Evolutionary conservation across 495 filamentous ascomycete species (phyloP).

Genomic region (Hypoxylon perforatum): DNA sequence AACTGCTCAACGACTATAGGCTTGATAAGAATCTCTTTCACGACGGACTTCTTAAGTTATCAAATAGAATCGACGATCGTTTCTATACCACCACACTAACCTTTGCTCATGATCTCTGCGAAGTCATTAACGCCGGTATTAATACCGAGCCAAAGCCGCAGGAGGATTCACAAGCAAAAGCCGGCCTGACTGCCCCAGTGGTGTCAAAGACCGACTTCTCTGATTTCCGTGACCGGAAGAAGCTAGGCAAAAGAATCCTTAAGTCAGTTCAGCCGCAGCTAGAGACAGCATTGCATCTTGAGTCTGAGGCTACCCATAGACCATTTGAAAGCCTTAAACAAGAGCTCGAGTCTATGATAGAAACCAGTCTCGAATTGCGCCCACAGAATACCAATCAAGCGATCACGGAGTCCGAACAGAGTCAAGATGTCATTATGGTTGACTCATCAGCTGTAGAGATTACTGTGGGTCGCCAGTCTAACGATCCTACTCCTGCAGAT

Average conservation of each 20-base stretch:
- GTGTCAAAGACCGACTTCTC: constrained; percentile 51
- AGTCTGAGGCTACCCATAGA: constrained; percentile 78
- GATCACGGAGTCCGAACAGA: constrained; percentile 43
- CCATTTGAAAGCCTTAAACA: constrained; percentile 75
- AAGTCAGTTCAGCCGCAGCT: constrained; percentile 80
- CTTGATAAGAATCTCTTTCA: constrained; percentile 81
- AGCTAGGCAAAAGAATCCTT: constrained; percentile 84
- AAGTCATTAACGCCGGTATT: constrained; percentile 75
- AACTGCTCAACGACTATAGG: constrained; percentile 55
- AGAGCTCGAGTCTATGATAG: constrained; percentile 78
- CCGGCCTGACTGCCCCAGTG: constrained; percentile 40
- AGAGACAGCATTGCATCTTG: constrained; percentile 79
- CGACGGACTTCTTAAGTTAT: constrained; percentile 69
- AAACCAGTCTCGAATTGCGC: constrained; percentile 61
- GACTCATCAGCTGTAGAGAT: constrained; percentile 59
- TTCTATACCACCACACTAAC: constrained; percentile 78
- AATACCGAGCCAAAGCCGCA: constrained; percentile 53
- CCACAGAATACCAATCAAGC: constrained; percentile 44
- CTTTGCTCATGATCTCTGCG: constrained; percentile 78
- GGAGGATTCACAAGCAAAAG: constrained; percentile 35
- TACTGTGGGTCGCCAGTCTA: constrained; percentile 51
- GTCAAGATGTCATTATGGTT: constrained; percentile 58
- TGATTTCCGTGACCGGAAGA: constrained; percentile 60
- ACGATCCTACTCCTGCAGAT: constrained; percentile 37
- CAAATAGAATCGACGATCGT: constrained; percentile 73